Evolutionary conservation across 2,329 filamentous ascomycete genomes (phyloP), one percentile per base, ranked within the genome.

Genomic region (Ampelomyces quisqualis): DNA sequence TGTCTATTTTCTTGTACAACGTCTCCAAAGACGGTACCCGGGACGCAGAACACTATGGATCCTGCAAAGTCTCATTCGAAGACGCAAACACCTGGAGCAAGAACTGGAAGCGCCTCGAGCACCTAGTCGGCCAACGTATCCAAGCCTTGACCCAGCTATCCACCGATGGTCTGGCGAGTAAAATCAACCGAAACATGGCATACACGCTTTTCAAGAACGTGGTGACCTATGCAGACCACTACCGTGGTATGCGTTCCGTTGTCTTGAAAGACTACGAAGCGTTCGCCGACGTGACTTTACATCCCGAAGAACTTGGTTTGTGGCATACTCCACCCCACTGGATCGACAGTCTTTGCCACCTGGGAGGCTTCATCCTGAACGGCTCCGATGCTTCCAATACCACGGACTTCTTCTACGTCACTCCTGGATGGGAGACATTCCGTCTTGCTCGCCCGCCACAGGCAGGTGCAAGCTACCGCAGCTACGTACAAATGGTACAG

Each of bases 181-280:
- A 48, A 38, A 33, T 43, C 1, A 51, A 49, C 19, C 30, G 35
- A 10, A 20, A 18, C n/a, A 13, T 31, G 8, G 19, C 28, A 5
- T 38, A 38, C 27, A 17, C 4, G 13, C 30, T 2, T 34, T 53
- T 21, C 10, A 38, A 20, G 31, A 17, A 28, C 7, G 18, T 56
- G 7, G 55, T 50, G 2, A 20, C 23, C 6, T 56, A 49, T 31
- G 26, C 46, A 17, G 7, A 34, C 1, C 35, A 51, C 10, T 58
- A 55, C 31, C 38, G 35, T 7, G 49, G 33, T 7, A 40, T 57
- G 20, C 36, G 52, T 10, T 38, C 52, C n/a, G 39, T 59, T 7
- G 31, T 55, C n/a, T n/a, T n/a, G n/a, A 13, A 29, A 26, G 31
- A 15, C 40, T 40, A 22, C n/a, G n/a, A n/a, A n/a, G n/a, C n/a